A percentile compares a stretch with the other conserved stretches of the same genome.
Conservation (phyloP, 495 filamentous ascomycete genomes). For the Aspergillus ellipticus region DNA sequence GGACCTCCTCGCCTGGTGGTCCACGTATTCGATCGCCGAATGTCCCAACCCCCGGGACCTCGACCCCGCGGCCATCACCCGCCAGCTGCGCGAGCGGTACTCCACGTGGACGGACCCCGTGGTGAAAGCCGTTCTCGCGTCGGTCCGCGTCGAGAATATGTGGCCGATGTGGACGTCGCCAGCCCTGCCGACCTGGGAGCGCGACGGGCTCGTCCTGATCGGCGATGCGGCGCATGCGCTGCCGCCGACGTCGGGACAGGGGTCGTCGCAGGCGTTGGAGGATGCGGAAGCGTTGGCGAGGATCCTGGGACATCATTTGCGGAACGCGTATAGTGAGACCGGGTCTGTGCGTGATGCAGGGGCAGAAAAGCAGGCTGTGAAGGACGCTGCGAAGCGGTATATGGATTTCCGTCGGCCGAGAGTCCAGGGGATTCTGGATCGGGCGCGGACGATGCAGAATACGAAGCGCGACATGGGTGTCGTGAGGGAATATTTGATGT, state of each 20-base stretch:
- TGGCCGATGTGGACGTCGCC: constrained; percentile 53
- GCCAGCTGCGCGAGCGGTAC: constrained; percentile 44
- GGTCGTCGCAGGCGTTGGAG: constrained; percentile 46
- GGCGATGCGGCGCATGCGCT: constrained; percentile 48
- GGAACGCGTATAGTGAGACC: neutral
- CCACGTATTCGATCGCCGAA: constrained; percentile 38
- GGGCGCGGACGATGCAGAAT: constrained; percentile 27
- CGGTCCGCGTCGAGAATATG: constrained; percentile 40
- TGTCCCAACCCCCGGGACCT: constrained; percentile 37
- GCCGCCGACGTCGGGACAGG: constrained; percentile 45
- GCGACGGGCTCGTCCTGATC: constrained; percentile 37
- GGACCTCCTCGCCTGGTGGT: constrained; percentile 45
- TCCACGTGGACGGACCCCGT: constrained; percentile 48
- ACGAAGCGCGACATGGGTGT: constrained; percentile 30
- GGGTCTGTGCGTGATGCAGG: neutral
- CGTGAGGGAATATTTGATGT: constrained; percentile 34
- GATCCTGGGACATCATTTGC: constrained; percentile 31
- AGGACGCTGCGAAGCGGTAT: constrained; percentile 26
- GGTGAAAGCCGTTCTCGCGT: constrained; percentile 41
- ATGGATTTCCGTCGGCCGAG: constrained; percentile 27
- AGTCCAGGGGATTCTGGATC: constrained; percentile 26
- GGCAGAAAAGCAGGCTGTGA: constrained; percentile 17
- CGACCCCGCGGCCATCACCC: constrained; percentile 34
- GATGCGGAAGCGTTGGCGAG: constrained; percentile 38
- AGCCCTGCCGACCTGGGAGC: constrained; percentile 46